A percentile compares a stretch with the other conserved stretches of the same genome.
Conservation (phyloP, 805 yeast species). For the Wilhelminamyces savonicus region DNA sequence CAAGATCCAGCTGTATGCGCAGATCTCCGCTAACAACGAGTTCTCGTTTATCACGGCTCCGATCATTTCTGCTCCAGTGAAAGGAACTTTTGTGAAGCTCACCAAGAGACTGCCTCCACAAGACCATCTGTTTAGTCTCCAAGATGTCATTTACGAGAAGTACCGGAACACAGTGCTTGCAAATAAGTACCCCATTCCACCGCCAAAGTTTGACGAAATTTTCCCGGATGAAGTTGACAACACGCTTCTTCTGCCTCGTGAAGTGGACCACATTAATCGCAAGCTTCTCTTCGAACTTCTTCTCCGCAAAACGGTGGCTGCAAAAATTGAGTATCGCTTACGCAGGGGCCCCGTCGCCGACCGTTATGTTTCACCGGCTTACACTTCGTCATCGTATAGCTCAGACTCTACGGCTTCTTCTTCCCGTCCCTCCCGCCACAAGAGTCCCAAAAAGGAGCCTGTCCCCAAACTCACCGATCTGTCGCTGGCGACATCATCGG, state of each 20-base stretch:
- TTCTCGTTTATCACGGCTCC: not conserved
- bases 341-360: not conserved
- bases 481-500: no score
- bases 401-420: slow-evolving; percentile 1
- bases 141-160: slow-evolving; percentile 17
- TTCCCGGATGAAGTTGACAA: slow-evolving; percentile 23
- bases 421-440: slow-evolving; percentile 1
- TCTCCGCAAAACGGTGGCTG: slow-evolving; percentile 36
- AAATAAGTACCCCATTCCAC: slow-evolving; percentile 11
- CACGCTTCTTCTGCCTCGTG: slow-evolving; percentile 14
- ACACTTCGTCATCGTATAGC: not conserved
- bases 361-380: no score
- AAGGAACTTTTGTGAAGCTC: slow-evolving; percentile 9
- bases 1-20: not conserved
- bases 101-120: slow-evolving; percentile 3
- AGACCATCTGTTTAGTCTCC: slow-evolving; percentile 3
- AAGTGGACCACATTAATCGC: slow-evolving; percentile 22
- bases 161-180: slow-evolving; percentile 23
- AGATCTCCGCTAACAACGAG: not conserved
- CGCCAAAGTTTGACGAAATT: slow-evolving; percentile 19
- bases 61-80: slow-evolving; percentile 11
- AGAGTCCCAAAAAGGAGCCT: no score
- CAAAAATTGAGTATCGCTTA: slow-evolving; percentile 32
- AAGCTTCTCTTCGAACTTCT: slow-evolving; percentile 30
- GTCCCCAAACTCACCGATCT: no score